Conservation (phyloP, 2,329 filamentous ascomycete species). For the Cladophialophora exuberans region DNA sequence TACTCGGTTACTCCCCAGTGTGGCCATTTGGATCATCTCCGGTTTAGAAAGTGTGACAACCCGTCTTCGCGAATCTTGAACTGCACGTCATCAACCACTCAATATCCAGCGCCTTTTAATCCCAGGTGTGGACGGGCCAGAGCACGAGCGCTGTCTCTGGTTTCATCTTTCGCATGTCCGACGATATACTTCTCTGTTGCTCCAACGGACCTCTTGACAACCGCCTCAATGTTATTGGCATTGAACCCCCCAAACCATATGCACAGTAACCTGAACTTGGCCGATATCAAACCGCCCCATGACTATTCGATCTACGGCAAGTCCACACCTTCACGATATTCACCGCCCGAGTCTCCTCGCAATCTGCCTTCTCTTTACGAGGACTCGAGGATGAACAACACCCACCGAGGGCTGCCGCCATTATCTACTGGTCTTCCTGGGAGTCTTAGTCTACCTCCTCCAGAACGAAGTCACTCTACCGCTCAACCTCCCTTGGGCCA, state of each 20-base stretch:
- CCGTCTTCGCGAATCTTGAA: slow-evolving; percentile 5
- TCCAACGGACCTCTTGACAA: slow-evolving; percentile 24
- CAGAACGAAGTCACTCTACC: slow-evolving; percentile 31
- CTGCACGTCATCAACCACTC: slow-evolving; percentile 23
- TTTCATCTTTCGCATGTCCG: slow-evolving; percentile 18
- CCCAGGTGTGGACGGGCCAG: slow-evolving; percentile 9
- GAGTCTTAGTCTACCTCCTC: slow-evolving; percentile 31
- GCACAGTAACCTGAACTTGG: no score
- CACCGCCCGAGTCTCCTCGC: slow-evolving; percentile 41
- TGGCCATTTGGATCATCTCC: slow-evolving; percentile 18
- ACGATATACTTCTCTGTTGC: slow-evolving; percentile 25
- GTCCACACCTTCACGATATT: slow-evolving; percentile 45
- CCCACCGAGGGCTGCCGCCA: slow-evolving; percentile 68
- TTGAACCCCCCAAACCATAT: slow-evolving; percentile 48
- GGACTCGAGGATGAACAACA: slow-evolving; percentile 64
- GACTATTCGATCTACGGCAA: slow-evolving; percentile 50
- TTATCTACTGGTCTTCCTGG: slow-evolving; percentile 55
- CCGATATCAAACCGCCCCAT: slow-evolving; percentile 52
- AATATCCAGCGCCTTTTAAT: slow-evolving; percentile 12
- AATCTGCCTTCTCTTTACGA: slow-evolving; percentile 37
- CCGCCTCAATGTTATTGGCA: slow-evolving; percentile 54
- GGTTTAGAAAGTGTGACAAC: slow-evolving; percentile 12
- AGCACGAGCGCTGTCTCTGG: slow-evolving; percentile 18
- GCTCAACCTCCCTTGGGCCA: slow-evolving; percentile 49
- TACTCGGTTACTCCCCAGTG: slow-evolving; percentile 21